These are phyloP conservation scores for Scheffersomyces illinoinensis DNA, from an alignment of 1,139 yeast species.

Conservation along the genomic window DNA sequence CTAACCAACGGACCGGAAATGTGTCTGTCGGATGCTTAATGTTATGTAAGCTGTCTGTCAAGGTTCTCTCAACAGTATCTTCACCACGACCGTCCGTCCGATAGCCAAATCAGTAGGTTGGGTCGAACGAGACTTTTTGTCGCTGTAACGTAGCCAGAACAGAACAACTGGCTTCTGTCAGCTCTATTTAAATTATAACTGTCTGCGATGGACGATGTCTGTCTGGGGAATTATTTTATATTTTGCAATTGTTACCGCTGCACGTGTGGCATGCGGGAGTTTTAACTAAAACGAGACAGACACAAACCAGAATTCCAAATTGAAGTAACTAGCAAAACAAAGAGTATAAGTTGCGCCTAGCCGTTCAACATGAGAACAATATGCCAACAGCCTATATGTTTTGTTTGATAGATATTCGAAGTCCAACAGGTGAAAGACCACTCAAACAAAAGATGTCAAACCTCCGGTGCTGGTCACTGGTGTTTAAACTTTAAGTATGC, in stretches of 20 bases:
- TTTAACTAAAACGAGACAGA: neutral
- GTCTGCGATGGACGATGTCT: neutral
- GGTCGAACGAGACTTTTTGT: neutral
- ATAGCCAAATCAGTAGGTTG: neutral
- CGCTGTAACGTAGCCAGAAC: neutral
- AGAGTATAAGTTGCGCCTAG: neutral
- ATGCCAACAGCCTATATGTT: too few relatives aligned
- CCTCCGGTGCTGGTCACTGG: neutral
- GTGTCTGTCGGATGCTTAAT: neutral
- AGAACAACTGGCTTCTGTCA: neutral
- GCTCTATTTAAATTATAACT: neutral
- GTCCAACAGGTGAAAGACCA: too few relatives aligned
- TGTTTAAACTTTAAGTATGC: neutral
- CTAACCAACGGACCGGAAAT: neutral
- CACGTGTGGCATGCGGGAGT: neutral
- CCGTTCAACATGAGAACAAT: neutral
- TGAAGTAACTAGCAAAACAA: too few relatives aligned
- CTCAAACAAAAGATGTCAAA: neutral
- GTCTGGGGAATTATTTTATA: neutral
- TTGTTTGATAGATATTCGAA: too few relatives aligned
- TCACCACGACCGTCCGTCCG: neutral
- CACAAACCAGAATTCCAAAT: neutral
- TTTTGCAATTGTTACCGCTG: neutral
- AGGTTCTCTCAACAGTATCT: neutral
- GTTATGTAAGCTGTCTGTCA: neutral